Base-by-base conservation (phyloP, 345 rosid genomes). In the Salix dunnii region DNA sequence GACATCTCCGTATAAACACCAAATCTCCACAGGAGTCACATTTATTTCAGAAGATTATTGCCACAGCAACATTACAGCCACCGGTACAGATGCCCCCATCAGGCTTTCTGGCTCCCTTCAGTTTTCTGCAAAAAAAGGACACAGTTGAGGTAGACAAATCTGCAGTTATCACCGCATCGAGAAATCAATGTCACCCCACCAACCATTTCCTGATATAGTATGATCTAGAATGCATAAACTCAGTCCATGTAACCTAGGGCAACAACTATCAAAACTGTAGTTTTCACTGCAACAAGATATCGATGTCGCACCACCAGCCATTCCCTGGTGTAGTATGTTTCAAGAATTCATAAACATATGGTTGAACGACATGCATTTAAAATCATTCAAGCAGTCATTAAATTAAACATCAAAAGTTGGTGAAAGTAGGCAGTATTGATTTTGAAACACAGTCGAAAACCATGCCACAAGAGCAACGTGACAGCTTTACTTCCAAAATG, bases 21-120 rank as follows among this genome's bases (percentile, higher is more conserved):
- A 60, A 21, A 43, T 53, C 78, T 74, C 62, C 62, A 12, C 55
- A 64, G 23, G 17, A 74, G 70, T 60, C 70, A 46, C 77, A 27
- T 78, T 84, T 81, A 78, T 73, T 76, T 63, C 25, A 40, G 53
- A 60, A 36, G 16, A 73, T 51, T 42, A 20, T 30, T 68, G 28
- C 63, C 55, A 53, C 30, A n/a, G 58, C 74, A 40, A 21, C 20
- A n/a, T 42, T 9, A 16, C 51, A 21, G 28, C 30, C 74, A 25
- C 18, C 9, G 28, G 6, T 23, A 27, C 63, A 58, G 63, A 23
- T 11, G 23, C 28, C 28, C 14, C 63, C 63, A 13, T 31, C 40
- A 64, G 38, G 68, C n/a, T 7, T 64, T 64, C 2, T 58, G 28
- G 38, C 40, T 64, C n/a, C 68, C 68, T 64, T 60, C 80, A 72